Conservation (phyloP, 768 basidiomycete genomes). For the Cubamyces lactineus region DNA sequence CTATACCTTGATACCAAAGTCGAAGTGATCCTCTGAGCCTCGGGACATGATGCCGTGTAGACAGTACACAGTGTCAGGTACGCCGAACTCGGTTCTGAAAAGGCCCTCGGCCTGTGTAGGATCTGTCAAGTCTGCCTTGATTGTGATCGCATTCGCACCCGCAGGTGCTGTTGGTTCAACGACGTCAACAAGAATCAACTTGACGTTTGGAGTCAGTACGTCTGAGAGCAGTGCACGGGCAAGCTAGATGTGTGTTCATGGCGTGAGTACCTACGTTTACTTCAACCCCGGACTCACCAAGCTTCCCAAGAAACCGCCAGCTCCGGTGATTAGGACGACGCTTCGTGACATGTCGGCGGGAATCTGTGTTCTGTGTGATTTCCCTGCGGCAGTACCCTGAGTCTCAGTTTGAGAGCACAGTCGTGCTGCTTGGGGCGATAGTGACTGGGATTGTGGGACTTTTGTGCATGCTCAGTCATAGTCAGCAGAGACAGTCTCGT, state of each 20-base stretch:
- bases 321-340: constrained; percentile 49
- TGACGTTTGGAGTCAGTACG: constrained; percentile 40
- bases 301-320: constrained; percentile 45
- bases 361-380: neutral
- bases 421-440: no score
- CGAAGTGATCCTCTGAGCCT: constrained; percentile 62
- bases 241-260: constrained; percentile 34
- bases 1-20: constrained; percentile 52
- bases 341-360: constrained; percentile 26
- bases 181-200: constrained; percentile 57
- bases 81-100: constrained; percentile 44
- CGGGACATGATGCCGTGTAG: constrained; percentile 67
- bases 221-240: constrained; percentile 39
- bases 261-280: neutral
- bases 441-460: no score
- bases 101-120: constrained; percentile 39
- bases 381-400: no score
- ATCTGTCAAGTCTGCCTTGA: constrained; percentile 48
- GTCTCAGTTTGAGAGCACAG: no score
- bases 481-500: neutral
- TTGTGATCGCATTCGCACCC: constrained; percentile 34
- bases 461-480: neutral
- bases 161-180: constrained; percentile 42
- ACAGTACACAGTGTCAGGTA: constrained; percentile 50
- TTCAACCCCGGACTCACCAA: constrained; percentile 32